These are phyloP conservation scores for Zalaria obscura DNA, from an alignment of 2,329 filamentous ascomycete genomes.

Conservation along the genomic window DNA sequence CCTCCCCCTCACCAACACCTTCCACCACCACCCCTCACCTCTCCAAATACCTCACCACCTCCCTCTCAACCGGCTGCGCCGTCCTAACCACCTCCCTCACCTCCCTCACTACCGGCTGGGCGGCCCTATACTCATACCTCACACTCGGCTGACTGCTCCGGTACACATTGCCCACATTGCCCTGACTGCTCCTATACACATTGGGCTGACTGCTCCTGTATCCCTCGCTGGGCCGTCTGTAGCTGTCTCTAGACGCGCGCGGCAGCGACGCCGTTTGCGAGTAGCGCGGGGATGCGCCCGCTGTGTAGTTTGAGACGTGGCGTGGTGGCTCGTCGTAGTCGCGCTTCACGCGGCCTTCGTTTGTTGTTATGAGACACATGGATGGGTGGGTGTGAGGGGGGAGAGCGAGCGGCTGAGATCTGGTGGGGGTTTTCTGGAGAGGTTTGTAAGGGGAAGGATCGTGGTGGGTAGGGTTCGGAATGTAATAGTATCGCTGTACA, in stretches of 20 bases:
- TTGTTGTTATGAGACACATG: slow-evolving; percentile 17
- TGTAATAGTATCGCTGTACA: too few species aligned
- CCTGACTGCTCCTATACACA: not conserved
- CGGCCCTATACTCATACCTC: not conserved
- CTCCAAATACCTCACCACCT: too few species aligned
- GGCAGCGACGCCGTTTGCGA: not conserved
- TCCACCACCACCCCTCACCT: too few species aligned
- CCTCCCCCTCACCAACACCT: too few species aligned
- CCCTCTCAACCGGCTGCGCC: too few species aligned
- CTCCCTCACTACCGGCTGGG: not conserved
- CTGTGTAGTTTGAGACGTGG: slow-evolving; percentile 17
- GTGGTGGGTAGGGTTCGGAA: too few species aligned
- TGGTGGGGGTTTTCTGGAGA: too few species aligned
- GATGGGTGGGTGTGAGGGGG: not conserved
- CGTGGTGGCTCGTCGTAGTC: slow-evolving; percentile 13
- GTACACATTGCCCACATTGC: not conserved
- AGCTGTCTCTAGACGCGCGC: not conserved
- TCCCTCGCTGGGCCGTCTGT: not conserved
- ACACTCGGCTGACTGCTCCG: not conserved
- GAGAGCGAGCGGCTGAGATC: not conserved
- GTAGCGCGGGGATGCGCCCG: slow-evolving; percentile 7
- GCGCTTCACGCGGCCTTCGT: slow-evolving; percentile 9
- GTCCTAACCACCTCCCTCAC: too few species aligned
- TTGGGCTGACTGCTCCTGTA: not conserved
- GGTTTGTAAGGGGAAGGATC: too few species aligned